Evolutionary conservation across 2,329 filamentous ascomycete species (phyloP).

Genomic region (Plectosphaerella plurivora): DNA sequence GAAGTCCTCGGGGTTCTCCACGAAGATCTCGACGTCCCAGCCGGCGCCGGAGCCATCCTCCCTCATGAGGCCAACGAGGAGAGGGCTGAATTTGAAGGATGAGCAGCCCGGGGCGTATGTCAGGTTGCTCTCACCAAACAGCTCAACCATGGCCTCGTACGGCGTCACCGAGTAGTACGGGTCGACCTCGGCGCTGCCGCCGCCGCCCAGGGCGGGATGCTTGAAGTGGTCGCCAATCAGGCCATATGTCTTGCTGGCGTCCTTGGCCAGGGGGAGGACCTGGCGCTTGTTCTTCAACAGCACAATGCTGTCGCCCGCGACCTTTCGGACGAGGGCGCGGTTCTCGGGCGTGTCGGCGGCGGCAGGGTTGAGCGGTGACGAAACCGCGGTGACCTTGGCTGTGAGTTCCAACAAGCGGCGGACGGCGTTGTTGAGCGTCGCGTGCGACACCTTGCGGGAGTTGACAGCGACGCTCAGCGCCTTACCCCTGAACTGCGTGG

Average conservation of each 20-base stretch:
- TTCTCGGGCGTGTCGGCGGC: constrained; percentile 10
- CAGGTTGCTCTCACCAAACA: constrained; percentile 8
- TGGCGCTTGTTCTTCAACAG: constrained; percentile 59
- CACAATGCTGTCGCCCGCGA: constrained; percentile 57
- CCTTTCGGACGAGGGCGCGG: constrained; percentile 38
- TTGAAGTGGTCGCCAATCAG: constrained; percentile 21
- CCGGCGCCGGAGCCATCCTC: not conserved
- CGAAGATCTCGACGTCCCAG: constrained; percentile 10
- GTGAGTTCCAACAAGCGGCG: constrained; percentile 24
- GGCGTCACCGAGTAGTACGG: constrained; percentile 23
- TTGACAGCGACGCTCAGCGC: constrained; percentile 24
- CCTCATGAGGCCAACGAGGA: constrained; percentile 4
- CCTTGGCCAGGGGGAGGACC: constrained; percentile 46
- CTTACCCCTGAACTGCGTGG: constrained; percentile 32
- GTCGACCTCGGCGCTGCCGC: constrained; percentile 22
- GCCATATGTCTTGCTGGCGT: not conserved
- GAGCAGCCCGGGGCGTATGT: constrained; percentile 16
- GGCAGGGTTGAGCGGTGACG: constrained; percentile 14
- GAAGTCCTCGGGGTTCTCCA: constrained; percentile 6
- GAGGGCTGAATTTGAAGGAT: constrained; percentile 11
- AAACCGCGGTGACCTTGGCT: constrained; percentile 9
- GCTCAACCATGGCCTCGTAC: constrained; percentile 20
- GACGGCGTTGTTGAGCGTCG: constrained; percentile 9
- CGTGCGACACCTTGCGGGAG: not conserved
- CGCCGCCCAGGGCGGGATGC: constrained; percentile 20